Evolutionary conservation across 2,329 filamentous ascomycete species (phyloP), one percentile per base, ranked within the genome.

Genomic region (Cytospora schulzeri): DNA sequence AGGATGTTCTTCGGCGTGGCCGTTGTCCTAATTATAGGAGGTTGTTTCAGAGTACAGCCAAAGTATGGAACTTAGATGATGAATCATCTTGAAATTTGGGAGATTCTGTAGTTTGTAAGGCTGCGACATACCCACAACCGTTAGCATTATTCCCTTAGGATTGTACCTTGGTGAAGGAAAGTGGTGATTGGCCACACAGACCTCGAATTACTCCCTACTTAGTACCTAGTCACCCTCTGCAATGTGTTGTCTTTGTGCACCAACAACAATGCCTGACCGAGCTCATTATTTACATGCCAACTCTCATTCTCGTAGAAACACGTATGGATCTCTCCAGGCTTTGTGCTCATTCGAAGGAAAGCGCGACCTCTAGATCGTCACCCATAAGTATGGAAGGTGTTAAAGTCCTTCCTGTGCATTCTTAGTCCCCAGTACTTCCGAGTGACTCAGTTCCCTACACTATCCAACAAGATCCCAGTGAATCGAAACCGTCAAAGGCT

Each of bases 191-290:
- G 41, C 17, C 41, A 1, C 1, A 17, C 52, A 24, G n/a, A 24
- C 45, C 24, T 3, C 24, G 33, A 35, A 14, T 14, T 28, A 28
- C 26, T 48, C 19, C 22, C 35, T 5, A n/a, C 8, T 15, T 33
- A 28, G 19, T 48, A 15, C 22, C 35, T 5, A n/a, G 4, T 15
- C 26, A 33, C 3, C 28, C 8, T n/a, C 31, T 41, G 51, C 14
- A 35, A 53, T 45, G 15, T 17, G 4, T 56, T 60, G 26, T 51
- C 65, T 64, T 66, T 66, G 65, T 66, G 52, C 51, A 22, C 22
- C 19, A 17, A 19, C 29, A 15, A 66, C 60, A 66, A 63, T 63
- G 33, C 38, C 51, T 60, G n/a, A 24, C 33, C 8, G 33, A 24
- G 4, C 26, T 12, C 33, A 62, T 62, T 62, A 56, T 62, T 14